phyloP scores from a whole-genome alignment of 495 filamentous ascomycete genomes.

The Copromyces sp. region DNA sequence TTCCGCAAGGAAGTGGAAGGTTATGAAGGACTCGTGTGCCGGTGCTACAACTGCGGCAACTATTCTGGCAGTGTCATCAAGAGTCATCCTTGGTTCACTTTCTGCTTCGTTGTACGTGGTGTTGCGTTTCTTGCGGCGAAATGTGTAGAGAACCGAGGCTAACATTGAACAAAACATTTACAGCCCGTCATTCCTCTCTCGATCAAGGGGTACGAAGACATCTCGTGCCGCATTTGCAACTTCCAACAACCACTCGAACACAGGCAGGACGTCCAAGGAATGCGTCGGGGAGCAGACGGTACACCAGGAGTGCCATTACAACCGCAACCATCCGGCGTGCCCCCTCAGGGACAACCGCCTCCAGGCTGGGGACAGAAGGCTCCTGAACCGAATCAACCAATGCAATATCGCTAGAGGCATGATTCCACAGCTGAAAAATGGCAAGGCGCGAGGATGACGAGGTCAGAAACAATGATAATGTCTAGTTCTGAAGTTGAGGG shows the following conservation, averaged over 20 bases:
- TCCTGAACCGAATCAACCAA: slow-evolving; percentile 22
- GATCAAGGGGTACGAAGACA: slow-evolving; percentile 44
- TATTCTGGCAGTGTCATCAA: slow-evolving; percentile 40
- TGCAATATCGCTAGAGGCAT: slow-evolving; percentile 22
- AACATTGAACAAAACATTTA: slow-evolving; percentile 4
- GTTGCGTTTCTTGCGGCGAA: neutral
- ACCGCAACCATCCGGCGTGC: slow-evolving; percentile 17
- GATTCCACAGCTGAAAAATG: neutral
- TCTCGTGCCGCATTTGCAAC: slow-evolving; percentile 44
- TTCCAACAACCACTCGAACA: slow-evolving; percentile 45
- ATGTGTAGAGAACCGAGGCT: neutral
- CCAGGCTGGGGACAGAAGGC: slow-evolving; percentile 19
- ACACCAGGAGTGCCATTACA: slow-evolving; percentile 34
- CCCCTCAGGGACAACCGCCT: slow-evolving; percentile 3
- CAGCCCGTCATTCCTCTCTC: slow-evolving; percentile 46
- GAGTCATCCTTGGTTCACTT: slow-evolving; percentile 47
- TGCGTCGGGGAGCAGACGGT: slow-evolving; percentile 31
- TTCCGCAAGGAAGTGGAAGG: slow-evolving; percentile 45
- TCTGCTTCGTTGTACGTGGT: slow-evolving; percentile 43
- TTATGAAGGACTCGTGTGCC: slow-evolving; percentile 42
- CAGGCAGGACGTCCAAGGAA: slow-evolving; percentile 39
- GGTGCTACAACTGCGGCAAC: slow-evolving; percentile 50
- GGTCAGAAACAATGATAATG: neutral
- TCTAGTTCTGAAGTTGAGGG: neutral
- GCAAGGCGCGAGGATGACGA: neutral